Evolutionary conservation across 768 basidiomycete species (phyloP), one percentile per base, ranked within the genome.

Genomic region (Trametes meyenii): DNA sequence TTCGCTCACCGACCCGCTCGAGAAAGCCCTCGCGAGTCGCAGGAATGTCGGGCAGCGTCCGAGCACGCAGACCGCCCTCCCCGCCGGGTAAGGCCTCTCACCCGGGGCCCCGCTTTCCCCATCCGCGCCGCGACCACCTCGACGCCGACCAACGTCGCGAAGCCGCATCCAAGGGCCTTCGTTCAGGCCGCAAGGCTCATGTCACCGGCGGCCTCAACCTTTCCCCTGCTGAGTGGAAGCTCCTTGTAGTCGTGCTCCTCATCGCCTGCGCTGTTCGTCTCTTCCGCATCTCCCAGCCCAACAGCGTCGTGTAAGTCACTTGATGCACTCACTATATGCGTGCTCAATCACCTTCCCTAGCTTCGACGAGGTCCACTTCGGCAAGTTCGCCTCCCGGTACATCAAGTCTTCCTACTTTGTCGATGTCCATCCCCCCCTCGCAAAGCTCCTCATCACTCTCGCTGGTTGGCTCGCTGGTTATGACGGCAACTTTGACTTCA

Each of bases 361-460:
- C 44, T 98, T 98, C 74, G 96, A 98, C 72, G 96, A 98, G 74
- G 96, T 98, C 0, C 96, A 98, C 73, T 98, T 98, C 73, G 96
- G 96, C 62, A 97, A 97, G 74, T 98, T 98, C 71, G 94, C 96
- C 6, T 82, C 85, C 49, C 92, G 91, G 71, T 98, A 98, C 72
- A 92, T 98, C 81, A 92, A 92, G 79, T 88, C 90, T 40, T 83
- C 87, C 65, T 95, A 93, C 74, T 94, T 90, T 69, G 89, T 91
- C 70, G 97, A 99, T 73, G 96, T 99, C 2, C 97, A 99, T 71
- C 97, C 97, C 0, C 97, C 97, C 3, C 80, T 99, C 17, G 97
- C 97, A 7, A 99, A 98, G 70, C 81, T 99, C 26, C 79, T 99
- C 54, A 95, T 99, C 67, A 98, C 96, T 0, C 81, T 98, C 38